These are phyloP conservation scores for Trifolium dubium DNA, from an alignment of 306 rosid species.

Conservation along the genomic window DNA sequence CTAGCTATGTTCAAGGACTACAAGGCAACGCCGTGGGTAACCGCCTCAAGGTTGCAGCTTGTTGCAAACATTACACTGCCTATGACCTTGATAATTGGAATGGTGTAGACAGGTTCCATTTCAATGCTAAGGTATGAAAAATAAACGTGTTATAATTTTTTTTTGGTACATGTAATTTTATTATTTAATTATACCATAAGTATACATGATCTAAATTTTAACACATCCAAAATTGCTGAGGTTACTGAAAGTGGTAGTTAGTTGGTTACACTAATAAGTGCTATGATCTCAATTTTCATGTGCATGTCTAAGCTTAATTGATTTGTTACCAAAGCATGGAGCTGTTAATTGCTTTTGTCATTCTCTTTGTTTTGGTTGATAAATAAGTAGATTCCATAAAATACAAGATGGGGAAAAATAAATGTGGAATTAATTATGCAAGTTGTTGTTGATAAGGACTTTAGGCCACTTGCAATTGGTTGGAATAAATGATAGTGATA, in stretches of 20 bases:
- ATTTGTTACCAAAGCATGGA: background rate
- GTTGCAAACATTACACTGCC: slow-evolving; percentile 93
- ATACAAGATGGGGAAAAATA: background rate
- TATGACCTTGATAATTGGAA: slow-evolving; percentile 96
- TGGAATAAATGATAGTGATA: slow-evolving; percentile 32
- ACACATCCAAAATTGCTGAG: slow-evolving; percentile 9
- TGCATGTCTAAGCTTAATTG: slow-evolving; percentile 7
- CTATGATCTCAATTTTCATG: slow-evolving; percentile 20
- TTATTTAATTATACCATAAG: background rate
- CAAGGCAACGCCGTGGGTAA: slow-evolving; percentile 70
- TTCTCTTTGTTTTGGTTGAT: slow-evolving; percentile 13
- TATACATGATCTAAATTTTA: background rate
- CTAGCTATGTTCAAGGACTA: slow-evolving; percentile 74
- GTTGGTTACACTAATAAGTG: background rate
- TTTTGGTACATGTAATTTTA: background rate
- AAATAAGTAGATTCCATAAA: slow-evolving; percentile 11
- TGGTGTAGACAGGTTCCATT: slow-evolving; percentile 76
- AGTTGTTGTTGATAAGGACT: slow-evolving; percentile 44
- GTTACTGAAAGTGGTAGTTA: background rate
- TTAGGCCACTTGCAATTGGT: slow-evolving; percentile 39
- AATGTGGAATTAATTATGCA: slow-evolving; percentile 13
- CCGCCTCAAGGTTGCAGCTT: slow-evolving; percentile 90
- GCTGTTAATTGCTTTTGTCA: background rate
- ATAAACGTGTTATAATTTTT: background rate
- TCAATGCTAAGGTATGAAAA: slow-evolving; percentile 88